A percentile compares a stretch with the other conserved stretches of the same genome.
phyloP scores from a whole-genome alignment of 129 eudicot genomes.

The Chrysanthemum makinoi region DNA sequence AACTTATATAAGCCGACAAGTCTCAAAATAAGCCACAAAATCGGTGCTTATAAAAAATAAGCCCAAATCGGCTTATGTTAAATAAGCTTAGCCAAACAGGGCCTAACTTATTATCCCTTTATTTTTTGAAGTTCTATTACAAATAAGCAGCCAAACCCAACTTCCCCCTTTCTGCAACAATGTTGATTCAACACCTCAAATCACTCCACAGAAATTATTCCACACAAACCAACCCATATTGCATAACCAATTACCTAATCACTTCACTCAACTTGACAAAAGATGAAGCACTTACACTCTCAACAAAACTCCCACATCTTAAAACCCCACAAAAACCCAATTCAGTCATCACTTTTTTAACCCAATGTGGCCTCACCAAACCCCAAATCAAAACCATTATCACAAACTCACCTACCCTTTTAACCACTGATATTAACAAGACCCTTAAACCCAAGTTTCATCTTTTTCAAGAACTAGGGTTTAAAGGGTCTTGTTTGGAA shows the following conservation, averaged over 20 bases:
- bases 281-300: slow-evolving; percentile 17
- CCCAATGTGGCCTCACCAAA: slow-evolving; percentile 29
- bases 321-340: slow-evolving; percentile 28
- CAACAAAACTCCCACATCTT: slow-evolving; percentile 20
- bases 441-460: slow-evolving; percentile 38
- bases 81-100: too few relatives aligned
- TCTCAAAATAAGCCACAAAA: too few relatives aligned
- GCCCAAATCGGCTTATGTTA: too few relatives aligned
- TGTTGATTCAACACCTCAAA: too few relatives aligned
- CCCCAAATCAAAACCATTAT: slow-evolving; percentile 34
- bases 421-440: slow-evolving; percentile 24
- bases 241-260: slow-evolving; percentile 25
- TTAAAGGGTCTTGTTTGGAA: slow-evolving; percentile 25
- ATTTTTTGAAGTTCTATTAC: too few relatives aligned
- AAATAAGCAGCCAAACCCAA: too few relatives aligned
- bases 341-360: slow-evolving; percentile 15
- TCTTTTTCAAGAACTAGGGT: slow-evolving; percentile 22
- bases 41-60: too few relatives aligned
- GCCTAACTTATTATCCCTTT: too few relatives aligned
- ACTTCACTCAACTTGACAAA: slow-evolving; percentile 17
- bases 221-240: slow-evolving; percentile 3
- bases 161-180: too few relatives aligned
- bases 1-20: too few relatives aligned
- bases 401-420: slow-evolving; percentile 9
- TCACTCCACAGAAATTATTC: neutral